These are phyloP conservation scores for Solanum microdontum DNA, from an alignment of 257 asterid genomes.

Conservation along the genomic window DNA sequence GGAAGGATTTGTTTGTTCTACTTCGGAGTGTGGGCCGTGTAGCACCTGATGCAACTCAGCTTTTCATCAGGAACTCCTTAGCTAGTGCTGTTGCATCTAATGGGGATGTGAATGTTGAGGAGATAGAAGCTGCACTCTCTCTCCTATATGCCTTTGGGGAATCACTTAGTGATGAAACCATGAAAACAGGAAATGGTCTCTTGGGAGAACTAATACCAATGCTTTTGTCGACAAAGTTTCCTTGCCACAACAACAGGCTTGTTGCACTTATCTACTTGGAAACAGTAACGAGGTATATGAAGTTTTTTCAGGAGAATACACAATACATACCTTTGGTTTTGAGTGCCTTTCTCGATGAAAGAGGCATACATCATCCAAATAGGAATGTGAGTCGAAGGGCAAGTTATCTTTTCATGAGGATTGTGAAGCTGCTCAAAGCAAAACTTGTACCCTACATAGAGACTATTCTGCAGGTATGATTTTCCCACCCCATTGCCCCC, in stretches of 20 bases:
- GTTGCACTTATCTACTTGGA: slow-evolving; percentile 89
- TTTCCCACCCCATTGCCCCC: neutral
- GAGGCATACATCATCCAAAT: slow-evolving; percentile 92
- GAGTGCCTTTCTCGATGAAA: slow-evolving; percentile 83
- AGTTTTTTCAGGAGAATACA: slow-evolving; percentile 67
- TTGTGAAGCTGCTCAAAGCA: slow-evolving; percentile 75
- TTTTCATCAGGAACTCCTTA: slow-evolving; percentile 67
- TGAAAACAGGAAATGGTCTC: slow-evolving; percentile 58
- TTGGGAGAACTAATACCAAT: slow-evolving; percentile 63
- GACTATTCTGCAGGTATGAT: slow-evolving; percentile 76
- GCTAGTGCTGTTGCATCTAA: slow-evolving; percentile 48
- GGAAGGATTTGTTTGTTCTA: slow-evolving; percentile 73
- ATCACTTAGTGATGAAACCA: slow-evolving; percentile 54
- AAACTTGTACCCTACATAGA: slow-evolving; percentile 87
- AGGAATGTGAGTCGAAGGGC: slow-evolving; percentile 69
- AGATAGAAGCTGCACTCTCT: slow-evolving; percentile 93
- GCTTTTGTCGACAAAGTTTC: slow-evolving; percentile 75
- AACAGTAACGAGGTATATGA: slow-evolving; percentile 69
- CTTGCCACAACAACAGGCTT: slow-evolving; percentile 85
- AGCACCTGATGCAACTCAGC: slow-evolving; percentile 76
- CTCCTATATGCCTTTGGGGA: slow-evolving; percentile 84
- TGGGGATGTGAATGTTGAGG: slow-evolving; percentile 67
- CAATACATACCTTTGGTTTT: slow-evolving; percentile 65
- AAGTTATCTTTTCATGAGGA: slow-evolving; percentile 91
- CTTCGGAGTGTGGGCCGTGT: slow-evolving; percentile 77